phyloP scores from a whole-genome alignment of 257 asterid genomes.

The Fraxinus anomala region DNA sequence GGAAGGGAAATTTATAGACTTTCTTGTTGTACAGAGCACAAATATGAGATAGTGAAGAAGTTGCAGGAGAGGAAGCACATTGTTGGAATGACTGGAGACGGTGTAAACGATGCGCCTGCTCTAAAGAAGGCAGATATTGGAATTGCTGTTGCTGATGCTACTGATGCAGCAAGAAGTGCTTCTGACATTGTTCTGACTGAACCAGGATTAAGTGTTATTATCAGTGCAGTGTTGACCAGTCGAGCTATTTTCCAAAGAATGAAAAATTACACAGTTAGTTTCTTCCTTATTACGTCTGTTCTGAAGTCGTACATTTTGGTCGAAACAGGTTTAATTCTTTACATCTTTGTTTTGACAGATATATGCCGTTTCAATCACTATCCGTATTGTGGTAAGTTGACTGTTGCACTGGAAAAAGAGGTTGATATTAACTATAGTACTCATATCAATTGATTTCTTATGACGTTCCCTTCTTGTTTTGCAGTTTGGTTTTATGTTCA shows the following conservation, averaged over 20 bases:
- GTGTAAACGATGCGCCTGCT: constrained; percentile 97
- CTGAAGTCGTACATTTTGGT: background rate
- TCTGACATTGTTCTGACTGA: constrained; percentile 92
- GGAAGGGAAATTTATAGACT: constrained; percentile 1
- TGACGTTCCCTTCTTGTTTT: constrained; percentile 10
- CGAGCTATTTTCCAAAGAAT: constrained; percentile 94
- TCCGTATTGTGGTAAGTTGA: constrained; percentile 88
- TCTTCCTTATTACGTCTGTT: background rate
- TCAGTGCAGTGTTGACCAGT: constrained; percentile 89
- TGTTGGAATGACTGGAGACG: constrained; percentile 97
- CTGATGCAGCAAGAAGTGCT: constrained; percentile 93
- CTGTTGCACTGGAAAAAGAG: background rate
- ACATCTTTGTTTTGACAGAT: constrained; percentile 48
- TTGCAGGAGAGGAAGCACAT: constrained; percentile 91
- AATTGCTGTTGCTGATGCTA: constrained; percentile 94
- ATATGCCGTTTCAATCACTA: constrained; percentile 97
- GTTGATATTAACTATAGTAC: background rate
- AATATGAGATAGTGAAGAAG: constrained; percentile 91
- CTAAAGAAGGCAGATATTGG: constrained; percentile 94
- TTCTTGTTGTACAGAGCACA: constrained; percentile 64
- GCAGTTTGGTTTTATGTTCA: constrained; percentile 91
- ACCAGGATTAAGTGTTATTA: constrained; percentile 92
- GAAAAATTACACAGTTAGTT: constrained; percentile 88
- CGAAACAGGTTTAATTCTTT: constrained; percentile 13
- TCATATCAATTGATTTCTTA: constrained; percentile 16